phyloP scores from a whole-genome alignment of 2,329 filamentous ascomycete species.

The Ceratocystis huliohia region DNA sequence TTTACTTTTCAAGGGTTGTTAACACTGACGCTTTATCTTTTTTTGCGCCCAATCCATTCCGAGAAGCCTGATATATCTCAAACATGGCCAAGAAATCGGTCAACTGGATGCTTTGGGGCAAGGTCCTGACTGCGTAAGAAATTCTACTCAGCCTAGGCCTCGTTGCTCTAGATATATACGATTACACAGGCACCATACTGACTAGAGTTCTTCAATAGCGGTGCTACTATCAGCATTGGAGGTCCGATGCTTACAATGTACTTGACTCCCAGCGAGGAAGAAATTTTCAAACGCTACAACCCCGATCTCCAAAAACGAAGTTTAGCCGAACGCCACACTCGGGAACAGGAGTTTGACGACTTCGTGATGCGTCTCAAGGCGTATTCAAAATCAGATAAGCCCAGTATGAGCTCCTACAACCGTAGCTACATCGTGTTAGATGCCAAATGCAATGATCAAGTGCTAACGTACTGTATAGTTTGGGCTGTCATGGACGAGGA shows the following conservation, averaged over 20 bases:
- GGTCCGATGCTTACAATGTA: slow-evolving; percentile 75
- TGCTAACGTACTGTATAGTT: slow-evolving; percentile 28
- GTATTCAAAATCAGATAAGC: slow-evolving; percentile 81
- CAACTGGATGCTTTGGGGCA: slow-evolving; percentile 45
- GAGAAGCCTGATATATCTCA: background rate
- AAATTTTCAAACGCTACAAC: slow-evolving; percentile 84
- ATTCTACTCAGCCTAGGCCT: slow-evolving; percentile 10
- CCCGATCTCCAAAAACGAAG: slow-evolving; percentile 84
- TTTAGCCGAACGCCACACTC: slow-evolving; percentile 62
- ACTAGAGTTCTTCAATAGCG: slow-evolving; percentile 38
- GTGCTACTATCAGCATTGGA: slow-evolving; percentile 59
- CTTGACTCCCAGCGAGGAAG: slow-evolving; percentile 74
- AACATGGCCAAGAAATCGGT: slow-evolving; percentile 20
- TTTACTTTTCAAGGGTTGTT: background rate
- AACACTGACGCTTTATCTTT: background rate
- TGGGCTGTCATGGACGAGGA: slow-evolving; percentile 41
- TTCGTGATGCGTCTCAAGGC: slow-evolving; percentile 77
- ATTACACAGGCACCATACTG: background rate
- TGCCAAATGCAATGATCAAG: background rate
- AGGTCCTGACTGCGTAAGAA: slow-evolving; percentile 58
- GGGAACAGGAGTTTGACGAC: slow-evolving; percentile 75
- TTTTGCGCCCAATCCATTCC: background rate
- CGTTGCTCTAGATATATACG: background rate
- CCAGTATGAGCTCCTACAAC: slow-evolving; percentile 47
- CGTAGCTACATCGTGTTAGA: background rate